Conservation (phyloP, 2,329 filamentous ascomycete species). For the Emydomyces testavorans region DNA sequence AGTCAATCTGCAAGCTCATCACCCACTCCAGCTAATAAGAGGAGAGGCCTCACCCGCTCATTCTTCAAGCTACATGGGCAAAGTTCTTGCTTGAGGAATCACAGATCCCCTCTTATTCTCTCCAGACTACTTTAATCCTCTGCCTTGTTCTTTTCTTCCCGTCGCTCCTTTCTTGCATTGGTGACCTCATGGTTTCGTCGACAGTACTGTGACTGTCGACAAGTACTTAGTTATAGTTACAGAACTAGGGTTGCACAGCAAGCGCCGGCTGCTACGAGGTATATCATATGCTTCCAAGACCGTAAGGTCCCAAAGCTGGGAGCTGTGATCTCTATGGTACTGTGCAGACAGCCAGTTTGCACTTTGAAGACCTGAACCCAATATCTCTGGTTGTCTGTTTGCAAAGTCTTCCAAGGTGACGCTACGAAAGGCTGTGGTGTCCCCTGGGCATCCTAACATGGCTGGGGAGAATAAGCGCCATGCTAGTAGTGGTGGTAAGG, state of each 20-base stretch:
- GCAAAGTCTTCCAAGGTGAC: constrained; percentile 7
- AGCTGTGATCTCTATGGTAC: constrained; percentile 3
- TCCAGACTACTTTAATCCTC: constrained; percentile 5
- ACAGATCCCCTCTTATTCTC: neutral
- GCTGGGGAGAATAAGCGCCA: constrained; percentile 48
- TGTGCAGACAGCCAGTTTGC: neutral
- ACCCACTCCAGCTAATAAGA: neutral
- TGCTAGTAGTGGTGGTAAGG: constrained; percentile 42
- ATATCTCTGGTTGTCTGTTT: neutral
- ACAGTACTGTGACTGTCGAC: too few relatives aligned
- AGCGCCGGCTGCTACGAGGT: neutral
- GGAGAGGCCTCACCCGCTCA: too few relatives aligned
- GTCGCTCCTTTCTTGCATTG: constrained; percentile 10
- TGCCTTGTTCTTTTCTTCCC: constrained; percentile 8
- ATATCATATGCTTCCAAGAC: neutral
- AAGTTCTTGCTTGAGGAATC: neutral
- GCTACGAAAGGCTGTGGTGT: constrained; percentile 11
- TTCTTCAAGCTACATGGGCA: neutral
- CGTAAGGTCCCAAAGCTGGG: neutral
- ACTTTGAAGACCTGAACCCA: neutral
- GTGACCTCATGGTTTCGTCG: neutral
- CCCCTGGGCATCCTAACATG: constrained; percentile 13
- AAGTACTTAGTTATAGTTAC: too few relatives aligned
- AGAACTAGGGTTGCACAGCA: too few relatives aligned
- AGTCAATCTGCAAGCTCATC: neutral